Base-by-base conservation (phyloP, 2,329 filamentous ascomycete species). In the Thermothelomyces thermophilus region DNA sequence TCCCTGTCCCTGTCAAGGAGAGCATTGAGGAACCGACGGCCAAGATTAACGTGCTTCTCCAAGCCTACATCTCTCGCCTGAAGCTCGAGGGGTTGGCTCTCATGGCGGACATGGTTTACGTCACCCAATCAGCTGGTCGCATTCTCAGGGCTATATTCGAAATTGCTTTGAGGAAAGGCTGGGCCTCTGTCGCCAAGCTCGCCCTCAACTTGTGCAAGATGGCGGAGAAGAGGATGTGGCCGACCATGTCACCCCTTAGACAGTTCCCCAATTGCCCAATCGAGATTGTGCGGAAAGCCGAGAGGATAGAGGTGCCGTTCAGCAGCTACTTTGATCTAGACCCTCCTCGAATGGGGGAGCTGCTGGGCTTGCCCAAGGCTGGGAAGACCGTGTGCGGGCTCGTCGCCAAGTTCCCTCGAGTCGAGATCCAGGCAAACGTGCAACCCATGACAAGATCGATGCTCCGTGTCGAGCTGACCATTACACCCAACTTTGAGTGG, bases 171-270 rank as follows among this genome's bases (percentile, higher is more conserved):
- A 95, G 91, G 71, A 96, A 96, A 69, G 91, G 91, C 30, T 98
- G 91, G 91, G 83, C 93, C 1, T 85, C 83, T 14, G 93, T 97
- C 3, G 88, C 93, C 8, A 95, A 93, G 71, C 89, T 86, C 55
- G 90, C 93, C 0, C 74, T 98, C 36, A 88, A 95, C 61, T 77
- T 98, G 46, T 98, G 94, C 72, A 98, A 98, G 73, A 97, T 95
- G 89, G 93, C 91, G 0, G 93, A 98, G 73, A 95, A 95, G 75
- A 81, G 94, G 43, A 98, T 98, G 94, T 98, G 93, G 93, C 90
- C 91, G 13, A 97, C 91, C 5, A 98, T 97, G 93, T 88, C 89
- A 33, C 93, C 94, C 10, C 75, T 98, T 28, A 82, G 93, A 47
- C 93, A 98, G 63, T 98, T 98, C 64, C 80, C 86, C 3, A 72